A percentile compares a stretch with the other conserved stretches of the same genome.
Evolutionary conservation across 495 filamentous ascomycete genomes (phyloP).

Genomic region (Neurospora discreta): DNA sequence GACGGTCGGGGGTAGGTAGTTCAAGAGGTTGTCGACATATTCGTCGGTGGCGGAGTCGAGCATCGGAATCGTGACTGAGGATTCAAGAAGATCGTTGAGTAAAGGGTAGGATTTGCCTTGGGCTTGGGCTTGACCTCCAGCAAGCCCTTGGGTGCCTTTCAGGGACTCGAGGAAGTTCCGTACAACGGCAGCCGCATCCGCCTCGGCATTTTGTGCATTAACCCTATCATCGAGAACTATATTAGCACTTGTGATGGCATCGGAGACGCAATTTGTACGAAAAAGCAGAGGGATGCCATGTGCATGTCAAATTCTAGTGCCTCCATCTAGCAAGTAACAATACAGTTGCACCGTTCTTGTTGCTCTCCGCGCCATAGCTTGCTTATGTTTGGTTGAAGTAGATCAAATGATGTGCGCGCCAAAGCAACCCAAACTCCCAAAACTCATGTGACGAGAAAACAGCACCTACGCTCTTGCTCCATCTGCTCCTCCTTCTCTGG

Average conservation of each 20-base stretch:
- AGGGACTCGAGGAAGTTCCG: constrained; percentile 84
- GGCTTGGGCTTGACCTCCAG: constrained; percentile 20
- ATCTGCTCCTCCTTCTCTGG: constrained; percentile 86
- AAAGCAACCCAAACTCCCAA: constrained; percentile 11
- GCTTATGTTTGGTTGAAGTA: not conserved
- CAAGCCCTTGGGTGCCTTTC: constrained; percentile 40
- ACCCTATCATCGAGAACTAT: constrained; percentile 20
- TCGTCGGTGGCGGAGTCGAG: constrained; percentile 53
- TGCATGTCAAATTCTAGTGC: constrained; percentile 10
- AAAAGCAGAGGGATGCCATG: constrained; percentile 1
- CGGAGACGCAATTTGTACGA: not conserved
- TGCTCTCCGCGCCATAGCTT: constrained; percentile 6
- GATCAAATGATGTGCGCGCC: not conserved
- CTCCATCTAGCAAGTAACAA: constrained; percentile 19
- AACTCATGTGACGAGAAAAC: constrained; percentile 24
- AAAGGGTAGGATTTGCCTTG: constrained; percentile 62
- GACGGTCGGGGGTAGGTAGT: constrained; percentile 56
- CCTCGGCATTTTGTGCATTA: constrained; percentile 17
- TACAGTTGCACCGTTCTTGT: not conserved
- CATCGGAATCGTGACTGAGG: constrained; percentile 63
- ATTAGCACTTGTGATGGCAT: constrained; percentile 21
- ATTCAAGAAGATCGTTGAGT: constrained; percentile 72
- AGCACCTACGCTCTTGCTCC: constrained; percentile 98
- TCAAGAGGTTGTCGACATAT: constrained; percentile 62
- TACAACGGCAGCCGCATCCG: constrained; percentile 55